Conservation (phyloP, 345 rosid genomes). For the Turnera subulata region DNA sequence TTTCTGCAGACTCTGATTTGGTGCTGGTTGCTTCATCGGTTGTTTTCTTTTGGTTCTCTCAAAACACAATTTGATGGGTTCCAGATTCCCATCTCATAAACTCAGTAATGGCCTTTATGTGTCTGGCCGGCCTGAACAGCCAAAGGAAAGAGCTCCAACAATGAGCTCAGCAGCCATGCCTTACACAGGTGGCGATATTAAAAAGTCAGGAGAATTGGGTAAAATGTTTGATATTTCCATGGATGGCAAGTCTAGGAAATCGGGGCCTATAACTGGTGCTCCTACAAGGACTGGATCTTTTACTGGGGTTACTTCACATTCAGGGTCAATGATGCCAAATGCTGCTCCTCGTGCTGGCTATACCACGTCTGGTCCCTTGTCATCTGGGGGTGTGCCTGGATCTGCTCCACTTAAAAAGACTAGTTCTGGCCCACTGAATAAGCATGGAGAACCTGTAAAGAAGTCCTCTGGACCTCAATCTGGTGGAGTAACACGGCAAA, state of each 20-base stretch:
- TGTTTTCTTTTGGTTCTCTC: neutral
- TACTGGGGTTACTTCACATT: constrained; percentile 7
- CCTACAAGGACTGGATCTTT: constrained; percentile 24
- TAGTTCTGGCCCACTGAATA: constrained; percentile 21
- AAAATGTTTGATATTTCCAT: constrained; percentile 21
- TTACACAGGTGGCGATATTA: constrained; percentile 24
- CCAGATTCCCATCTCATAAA: constrained; percentile 23
- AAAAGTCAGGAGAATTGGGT: constrained; percentile 23
- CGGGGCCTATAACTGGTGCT: constrained; percentile 18
- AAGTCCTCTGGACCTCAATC: constrained; percentile 24
- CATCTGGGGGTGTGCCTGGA: constrained; percentile 17
- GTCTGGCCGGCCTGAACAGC: constrained; percentile 21
- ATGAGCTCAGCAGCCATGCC: constrained; percentile 27
- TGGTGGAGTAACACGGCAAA: constrained; percentile 15
- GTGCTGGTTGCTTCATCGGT: neutral
- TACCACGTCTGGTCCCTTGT: constrained; percentile 21
- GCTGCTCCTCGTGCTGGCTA: constrained; percentile 17
- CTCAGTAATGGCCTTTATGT: constrained; percentile 23
- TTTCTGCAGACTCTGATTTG: neutral
- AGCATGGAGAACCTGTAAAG: constrained; percentile 20
- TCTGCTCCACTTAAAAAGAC: constrained; percentile 18
- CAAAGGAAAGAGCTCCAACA: constrained; percentile 21
- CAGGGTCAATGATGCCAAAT: constrained; percentile 14
- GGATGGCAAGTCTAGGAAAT: constrained; percentile 24
- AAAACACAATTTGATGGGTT: constrained; percentile 15